phyloP scores from a whole-genome alignment of 2,329 filamentous ascomycete species.

The Ophiostoma himal-ulmi region DNA sequence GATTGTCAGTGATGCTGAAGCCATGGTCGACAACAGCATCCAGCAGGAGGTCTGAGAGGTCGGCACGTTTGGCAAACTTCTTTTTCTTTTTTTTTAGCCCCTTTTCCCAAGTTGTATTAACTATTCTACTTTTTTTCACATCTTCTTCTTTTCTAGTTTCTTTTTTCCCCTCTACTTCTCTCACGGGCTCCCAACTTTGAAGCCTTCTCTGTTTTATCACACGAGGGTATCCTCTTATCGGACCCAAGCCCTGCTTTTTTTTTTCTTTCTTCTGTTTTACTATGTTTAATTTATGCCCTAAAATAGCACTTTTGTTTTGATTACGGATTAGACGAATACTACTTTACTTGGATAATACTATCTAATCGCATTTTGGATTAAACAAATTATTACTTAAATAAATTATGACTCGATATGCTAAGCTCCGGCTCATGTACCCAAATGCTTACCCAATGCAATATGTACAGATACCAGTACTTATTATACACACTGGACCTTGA shows the following conservation, averaged over 20 bases:
- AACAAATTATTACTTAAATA: neutral
- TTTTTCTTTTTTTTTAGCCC: neutral
- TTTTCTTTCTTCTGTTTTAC: neutral
- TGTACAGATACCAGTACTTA: neutral
- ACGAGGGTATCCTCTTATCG: too few species aligned
- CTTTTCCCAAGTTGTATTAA: neutral
- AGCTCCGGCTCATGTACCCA: neutral
- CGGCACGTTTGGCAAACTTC: neutral
- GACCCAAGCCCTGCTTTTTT: neutral
- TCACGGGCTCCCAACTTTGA: neutral
- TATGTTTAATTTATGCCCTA: neutral
- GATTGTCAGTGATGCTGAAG: constrained; percentile 16
- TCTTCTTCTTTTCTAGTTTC: neutral
- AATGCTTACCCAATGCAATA: neutral
- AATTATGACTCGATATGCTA: neutral
- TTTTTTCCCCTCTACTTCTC: neutral
- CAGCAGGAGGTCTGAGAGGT: neutral
- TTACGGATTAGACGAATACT: constrained; percentile 9
- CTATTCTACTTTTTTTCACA: neutral
- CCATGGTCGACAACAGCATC: constrained; percentile 6
- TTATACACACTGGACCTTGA: constrained; percentile 21
- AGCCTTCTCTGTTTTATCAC: neutral
- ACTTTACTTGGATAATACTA: neutral
- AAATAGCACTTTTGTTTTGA: neutral
- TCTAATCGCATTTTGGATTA: neutral